Conservation (phyloP, 1,284 basidiomycete genomes). For the Hemileia vastatrix region DNA sequence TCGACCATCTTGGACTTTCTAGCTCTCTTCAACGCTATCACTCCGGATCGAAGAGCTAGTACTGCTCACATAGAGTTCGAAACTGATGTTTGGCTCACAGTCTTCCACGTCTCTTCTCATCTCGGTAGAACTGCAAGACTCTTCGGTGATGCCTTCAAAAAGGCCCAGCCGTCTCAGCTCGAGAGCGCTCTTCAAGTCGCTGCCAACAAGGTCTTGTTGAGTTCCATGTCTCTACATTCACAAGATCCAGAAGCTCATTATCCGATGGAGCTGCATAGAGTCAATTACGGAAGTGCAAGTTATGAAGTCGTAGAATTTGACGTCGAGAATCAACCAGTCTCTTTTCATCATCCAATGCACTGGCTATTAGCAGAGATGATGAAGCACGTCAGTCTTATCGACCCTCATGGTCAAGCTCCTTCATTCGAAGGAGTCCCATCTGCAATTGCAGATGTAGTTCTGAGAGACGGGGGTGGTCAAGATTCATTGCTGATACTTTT, state of each 20-base stretch:
- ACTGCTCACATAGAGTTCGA: constrained; percentile 82
- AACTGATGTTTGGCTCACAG: constrained; percentile 82
- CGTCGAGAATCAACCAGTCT: neutral
- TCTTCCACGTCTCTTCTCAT: constrained; percentile 81
- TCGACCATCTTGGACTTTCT: constrained; percentile 56
- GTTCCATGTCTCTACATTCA: neutral
- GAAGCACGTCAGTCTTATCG: too few relatives aligned
- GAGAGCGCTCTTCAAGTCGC: neutral
- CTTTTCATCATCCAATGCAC: constrained; percentile 79
- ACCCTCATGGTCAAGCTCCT: neutral
- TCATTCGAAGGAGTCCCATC: constrained; percentile 48
- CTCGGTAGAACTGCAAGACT: constrained; percentile 75
- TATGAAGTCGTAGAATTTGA: constrained; percentile 63
- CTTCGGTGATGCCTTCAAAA: constrained; percentile 67
- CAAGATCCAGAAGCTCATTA: neutral
- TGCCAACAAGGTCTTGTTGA: neutral
- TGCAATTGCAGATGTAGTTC: constrained; percentile 51
- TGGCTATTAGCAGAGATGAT: constrained; percentile 83
- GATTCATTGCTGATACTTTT: constrained; percentile 28
- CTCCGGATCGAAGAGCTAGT: constrained; percentile 71
- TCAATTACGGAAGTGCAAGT: constrained; percentile 59
- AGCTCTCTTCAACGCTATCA: constrained; percentile 78
- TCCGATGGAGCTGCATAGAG: constrained; percentile 56
- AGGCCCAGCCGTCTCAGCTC: too few relatives aligned
- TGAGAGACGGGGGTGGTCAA: constrained; percentile 27